A percentile compares a stretch with the other conserved stretches of the same genome.
Conservation (phyloP, 2,329 filamentous ascomycete species). For the Coniochaeta sp. region DNA sequence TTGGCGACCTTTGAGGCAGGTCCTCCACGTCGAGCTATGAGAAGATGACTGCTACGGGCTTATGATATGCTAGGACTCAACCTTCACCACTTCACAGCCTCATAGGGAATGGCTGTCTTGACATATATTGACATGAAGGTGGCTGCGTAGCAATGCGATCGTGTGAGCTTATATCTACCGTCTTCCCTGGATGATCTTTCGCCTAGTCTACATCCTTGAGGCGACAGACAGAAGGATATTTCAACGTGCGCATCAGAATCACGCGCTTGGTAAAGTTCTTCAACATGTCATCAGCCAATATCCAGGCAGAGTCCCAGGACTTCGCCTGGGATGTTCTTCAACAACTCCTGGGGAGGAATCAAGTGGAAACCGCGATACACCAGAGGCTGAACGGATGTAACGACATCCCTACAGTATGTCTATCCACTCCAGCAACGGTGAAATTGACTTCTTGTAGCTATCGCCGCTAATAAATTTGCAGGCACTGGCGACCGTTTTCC, state of each 20-base stretch:
- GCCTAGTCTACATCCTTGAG: not conserved
- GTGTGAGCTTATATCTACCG: not conserved
- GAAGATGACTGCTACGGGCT: not conserved
- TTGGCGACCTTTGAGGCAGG: not conserved
- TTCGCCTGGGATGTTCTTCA: constrained; percentile 11
- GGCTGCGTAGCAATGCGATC: not conserved
- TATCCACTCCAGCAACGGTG: not conserved
- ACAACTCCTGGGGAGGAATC: constrained; percentile 12
- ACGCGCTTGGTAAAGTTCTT: not conserved
- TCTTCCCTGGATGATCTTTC: not conserved
- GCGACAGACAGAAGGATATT: not conserved
- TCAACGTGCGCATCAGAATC: not conserved
- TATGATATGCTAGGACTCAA: not conserved
- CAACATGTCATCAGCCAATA: not conserved
- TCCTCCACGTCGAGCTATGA: not conserved
- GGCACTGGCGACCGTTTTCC: constrained; percentile 13
- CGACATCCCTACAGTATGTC: constrained; percentile 12
- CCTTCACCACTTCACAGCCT: not conserved
- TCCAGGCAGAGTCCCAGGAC: not conserved
- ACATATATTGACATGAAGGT: not conserved
- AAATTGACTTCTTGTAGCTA: not conserved
- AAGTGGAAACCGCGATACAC: constrained; percentile 14
- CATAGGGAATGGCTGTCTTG: not conserved
- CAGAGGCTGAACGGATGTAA: constrained; percentile 12
- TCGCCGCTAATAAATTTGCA: not conserved